These are phyloP conservation scores for Chalaropsis thielavioides DNA, from an alignment of 2,329 filamentous ascomycete species.

Conservation along the genomic window DNA sequence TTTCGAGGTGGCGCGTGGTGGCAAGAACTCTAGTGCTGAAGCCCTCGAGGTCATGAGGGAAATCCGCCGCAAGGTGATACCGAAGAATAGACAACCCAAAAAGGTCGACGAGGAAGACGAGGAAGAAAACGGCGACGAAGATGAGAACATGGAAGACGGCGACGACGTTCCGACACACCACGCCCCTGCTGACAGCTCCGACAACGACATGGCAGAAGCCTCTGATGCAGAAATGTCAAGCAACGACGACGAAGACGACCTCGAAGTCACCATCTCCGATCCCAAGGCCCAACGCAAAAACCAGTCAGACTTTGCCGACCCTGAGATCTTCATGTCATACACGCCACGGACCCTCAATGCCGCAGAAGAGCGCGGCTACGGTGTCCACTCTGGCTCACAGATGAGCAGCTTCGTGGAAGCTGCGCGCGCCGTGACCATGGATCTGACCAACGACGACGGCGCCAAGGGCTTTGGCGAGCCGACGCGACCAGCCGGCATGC, in stretches of 20 bases:
- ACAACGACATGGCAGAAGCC: constrained; percentile 27
- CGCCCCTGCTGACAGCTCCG: constrained; percentile 22
- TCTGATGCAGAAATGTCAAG: constrained; percentile 38
- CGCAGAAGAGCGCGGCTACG: constrained; percentile 83
- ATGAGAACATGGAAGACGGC: constrained; percentile 26
- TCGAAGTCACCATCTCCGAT: constrained; percentile 58
- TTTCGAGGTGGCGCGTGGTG: constrained; percentile 77
- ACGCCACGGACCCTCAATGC: constrained; percentile 65
- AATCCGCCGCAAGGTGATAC: constrained; percentile 54
- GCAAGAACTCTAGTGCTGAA: constrained; percentile 45
- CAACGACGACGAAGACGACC: constrained; percentile 47
- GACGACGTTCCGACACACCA: constrained; percentile 17
- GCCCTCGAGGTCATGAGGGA: constrained; percentile 64
- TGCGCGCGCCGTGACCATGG: constrained; percentile 80
- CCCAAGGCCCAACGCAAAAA: constrained; percentile 29
- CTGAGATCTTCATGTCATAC: constrained; percentile 94
- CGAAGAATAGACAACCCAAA: constrained; percentile 33
- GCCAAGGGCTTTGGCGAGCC: constrained; percentile 66
- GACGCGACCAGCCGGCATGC: constrained; percentile 49
- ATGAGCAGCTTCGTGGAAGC: constrained; percentile 63
- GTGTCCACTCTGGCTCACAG: constrained; percentile 70
- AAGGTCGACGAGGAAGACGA: constrained; percentile 25
- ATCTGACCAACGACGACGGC: constrained; percentile 77
- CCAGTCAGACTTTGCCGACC: constrained; percentile 59
- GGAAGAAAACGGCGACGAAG: constrained; percentile 22